Evolutionary conservation across 495 filamentous ascomycete species (phyloP).

Genomic region (Penicillium psychrofluorescens): DNA sequence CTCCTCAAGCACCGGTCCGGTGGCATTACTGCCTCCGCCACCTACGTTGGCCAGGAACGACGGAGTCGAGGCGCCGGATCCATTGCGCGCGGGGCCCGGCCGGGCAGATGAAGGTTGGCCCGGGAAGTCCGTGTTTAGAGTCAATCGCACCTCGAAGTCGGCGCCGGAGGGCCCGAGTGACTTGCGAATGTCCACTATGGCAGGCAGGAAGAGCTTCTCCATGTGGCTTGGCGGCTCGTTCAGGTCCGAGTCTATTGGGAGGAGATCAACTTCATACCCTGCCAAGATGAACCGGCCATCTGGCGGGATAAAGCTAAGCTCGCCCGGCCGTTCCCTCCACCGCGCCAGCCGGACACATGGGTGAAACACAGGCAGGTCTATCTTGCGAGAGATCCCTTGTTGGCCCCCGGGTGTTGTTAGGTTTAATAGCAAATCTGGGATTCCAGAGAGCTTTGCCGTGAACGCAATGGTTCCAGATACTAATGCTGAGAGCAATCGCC

Average conservation of each 20-base stretch:
- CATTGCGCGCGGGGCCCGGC: constrained; percentile 21
- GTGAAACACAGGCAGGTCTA: constrained; percentile 93
- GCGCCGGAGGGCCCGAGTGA: constrained; percentile 62
- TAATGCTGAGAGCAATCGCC: constrained; percentile 75
- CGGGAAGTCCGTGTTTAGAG: constrained; percentile 57
- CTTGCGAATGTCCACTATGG: constrained; percentile 73
- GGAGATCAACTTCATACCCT: constrained; percentile 88
- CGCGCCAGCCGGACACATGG: constrained; percentile 81
- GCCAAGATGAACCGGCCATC: constrained; percentile 93
- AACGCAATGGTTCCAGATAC: constrained; percentile 92
- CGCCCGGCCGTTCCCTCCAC: constrained; percentile 83
- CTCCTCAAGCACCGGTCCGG: constrained; percentile 64
- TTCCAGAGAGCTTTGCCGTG: constrained; percentile 87
- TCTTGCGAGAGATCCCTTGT: constrained; percentile 62
- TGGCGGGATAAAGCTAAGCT: constrained; percentile 89
- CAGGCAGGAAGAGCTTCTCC: constrained; percentile 71
- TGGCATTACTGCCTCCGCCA: constrained; percentile 42
- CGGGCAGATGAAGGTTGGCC: constrained; percentile 30
- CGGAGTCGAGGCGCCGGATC: constrained; percentile 52
- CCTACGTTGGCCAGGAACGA: constrained; percentile 42
- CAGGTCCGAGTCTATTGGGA: constrained; percentile 51
- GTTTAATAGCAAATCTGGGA: constrained; percentile 80
- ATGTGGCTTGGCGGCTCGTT: constrained; percentile 40
- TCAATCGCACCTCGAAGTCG: constrained; percentile 85
- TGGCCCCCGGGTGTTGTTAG: constrained; percentile 69